Evolutionary conservation across 495 filamentous ascomycete species (phyloP).

Genomic region (Choiromyces venosus): DNA sequence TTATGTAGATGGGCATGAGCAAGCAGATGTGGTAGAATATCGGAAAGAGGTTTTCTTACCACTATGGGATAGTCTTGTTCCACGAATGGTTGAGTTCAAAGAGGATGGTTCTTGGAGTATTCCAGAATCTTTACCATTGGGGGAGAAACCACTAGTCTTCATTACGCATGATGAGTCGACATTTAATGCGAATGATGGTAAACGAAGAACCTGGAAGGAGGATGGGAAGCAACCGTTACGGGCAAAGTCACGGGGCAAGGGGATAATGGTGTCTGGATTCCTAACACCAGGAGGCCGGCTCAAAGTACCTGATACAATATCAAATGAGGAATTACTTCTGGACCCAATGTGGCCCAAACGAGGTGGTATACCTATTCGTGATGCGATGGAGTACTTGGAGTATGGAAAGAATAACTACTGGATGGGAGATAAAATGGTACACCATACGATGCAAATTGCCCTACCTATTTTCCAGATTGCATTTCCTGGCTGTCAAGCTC

Average conservation of each 20-base stretch:
- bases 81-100: background rate
- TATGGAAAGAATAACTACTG: background rate
- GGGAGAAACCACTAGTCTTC: background rate
- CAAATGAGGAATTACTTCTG: background rate
- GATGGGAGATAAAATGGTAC: background rate
- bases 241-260: background rate
- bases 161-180: background rate
- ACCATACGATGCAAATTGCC: background rate
- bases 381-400: background rate
- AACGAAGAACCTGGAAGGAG: background rate
- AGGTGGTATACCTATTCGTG: background rate
- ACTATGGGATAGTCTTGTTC: too few species aligned
- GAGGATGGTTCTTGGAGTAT: background rate
- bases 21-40: slow-evolving; percentile 17
- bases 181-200: background rate
- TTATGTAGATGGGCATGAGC: too few species aligned
- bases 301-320: background rate
- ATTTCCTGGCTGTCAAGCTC: slow-evolving; percentile 8
- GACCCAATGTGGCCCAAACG: background rate
- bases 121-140: background rate
- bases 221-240: background rate
- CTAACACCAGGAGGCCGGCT: background rate
- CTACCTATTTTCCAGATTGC: slow-evolving; percentile 9
- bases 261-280: background rate
- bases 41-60: slow-evolving; percentile 10